Evolutionary conservation across 192 early-diverging fungal genomes (phyloP), one percentile per base, ranked within the genome.

Genomic region (Backusella liffmaniae): DNA sequence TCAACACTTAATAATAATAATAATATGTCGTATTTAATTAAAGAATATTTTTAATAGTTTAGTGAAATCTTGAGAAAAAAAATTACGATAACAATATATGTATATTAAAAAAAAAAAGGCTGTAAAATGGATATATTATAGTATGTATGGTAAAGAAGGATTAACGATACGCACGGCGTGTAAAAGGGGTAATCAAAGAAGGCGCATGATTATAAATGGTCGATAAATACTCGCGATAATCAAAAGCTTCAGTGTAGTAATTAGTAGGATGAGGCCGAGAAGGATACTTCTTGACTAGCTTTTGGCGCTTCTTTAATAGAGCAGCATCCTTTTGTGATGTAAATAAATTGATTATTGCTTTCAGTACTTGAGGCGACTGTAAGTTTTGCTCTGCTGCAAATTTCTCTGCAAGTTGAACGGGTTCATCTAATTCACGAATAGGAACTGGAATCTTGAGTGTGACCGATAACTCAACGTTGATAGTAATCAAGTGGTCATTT

Each of bases 111-210:
- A 26, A 26, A 26, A 26, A 26, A 26, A 26, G 0, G 26, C 26
- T 26, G 26, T 0, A 26, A 26, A 26, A 26, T 26, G 26, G 26
- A 26, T 0, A 26, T 26, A 26, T 26, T 26, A 26, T 26, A 26
- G 26, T 26, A 26, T 26, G 26, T 26, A 26, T 26, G 26, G 0
- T 26, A 26, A 26, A 26, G 26, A 26, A 26, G 26, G 26, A 44
- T 69, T 69, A 69, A 29, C 41, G 41, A 69, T 69, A 69, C 15
- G 67, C 67, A 23, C 37, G 34, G 1, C 67, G 67, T 29, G 67
- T 37, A 69, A 69, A 69, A 12, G 67, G 67, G 12, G 67, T 35
- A 26, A 37, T 35, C 8, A 37, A 26, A 4, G 67, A 36, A 39
- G 67, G 67, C 0, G 67, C 56, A 29, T 10, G 29, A 12, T 62